Evolutionary conservation across 2,329 filamentous ascomycete genomes (phyloP), one percentile per base, ranked within the genome.

Genomic region (Calonectria pseudoturangicola): DNA sequence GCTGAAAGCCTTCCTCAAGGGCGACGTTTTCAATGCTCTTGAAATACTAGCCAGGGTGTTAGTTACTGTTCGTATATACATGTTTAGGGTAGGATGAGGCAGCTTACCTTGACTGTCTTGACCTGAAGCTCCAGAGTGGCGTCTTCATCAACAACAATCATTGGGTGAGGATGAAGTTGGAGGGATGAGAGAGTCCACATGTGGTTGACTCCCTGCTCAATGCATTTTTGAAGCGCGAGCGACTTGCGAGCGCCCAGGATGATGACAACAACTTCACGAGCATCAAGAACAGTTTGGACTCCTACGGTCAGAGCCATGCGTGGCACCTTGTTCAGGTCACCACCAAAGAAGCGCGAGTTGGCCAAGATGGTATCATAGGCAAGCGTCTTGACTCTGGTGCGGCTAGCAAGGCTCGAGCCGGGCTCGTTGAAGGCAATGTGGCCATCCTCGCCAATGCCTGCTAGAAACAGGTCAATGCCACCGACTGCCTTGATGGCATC

Each of bases 401-500:
- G 90, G 70, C 93, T 95, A 77, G 90, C 90, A 73, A 97, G 86
- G 72, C 92, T 95, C 13, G 93, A 95, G 48, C 94, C 95, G 4
- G 95, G 95, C 85, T 97, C 95, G 84, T 97, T 97, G 89, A 97
- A 97, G 62, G 95, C 95, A 75, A 97, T 95, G 84, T 97, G 95
- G 6, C 95, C 95, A 81, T 97, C 95, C 68, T 94, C 93, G 36
- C 95, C 95, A 68, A 97, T 95, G 50, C 95, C 95, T 18, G 94
- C 94, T 5, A 97, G 89, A 85, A 97, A 97, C 30, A 97, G 89
- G 83, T 97, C 94, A 75, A 97, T 97, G 64, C 95, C 95, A 63
- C 94, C 95, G 36, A 87, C 90, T 48, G 88, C 87, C 81, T 91
- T 91, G 84, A 97, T 97, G 80, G 93, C 92, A 67, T 92, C 91